Conservation (phyloP, 2,329 filamentous ascomycete genomes). For the Trichophyton mentagrophytes region DNA sequence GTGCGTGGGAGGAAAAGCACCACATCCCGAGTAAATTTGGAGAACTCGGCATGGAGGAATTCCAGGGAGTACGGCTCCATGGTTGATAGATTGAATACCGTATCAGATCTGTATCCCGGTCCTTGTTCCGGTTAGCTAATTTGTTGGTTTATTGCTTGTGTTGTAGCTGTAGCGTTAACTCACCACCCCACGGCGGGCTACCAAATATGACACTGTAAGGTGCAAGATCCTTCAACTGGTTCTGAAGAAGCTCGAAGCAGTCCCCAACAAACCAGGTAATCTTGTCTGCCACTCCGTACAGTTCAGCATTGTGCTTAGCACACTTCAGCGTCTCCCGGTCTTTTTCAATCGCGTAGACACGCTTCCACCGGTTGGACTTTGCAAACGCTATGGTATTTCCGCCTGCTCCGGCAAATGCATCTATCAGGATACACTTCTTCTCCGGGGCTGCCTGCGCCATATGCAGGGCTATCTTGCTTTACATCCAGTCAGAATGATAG, state of each 20-base stretch:
- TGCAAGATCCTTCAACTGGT: conserved; percentile 36
- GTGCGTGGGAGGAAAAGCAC: conserved; percentile 78
- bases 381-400: conserved; percentile 96
- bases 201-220: conserved; percentile 52
- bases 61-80: conserved; percentile 79
- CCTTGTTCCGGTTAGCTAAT: conserved; percentile 29
- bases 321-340: conserved; percentile 70
- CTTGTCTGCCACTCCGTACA: conserved; percentile 66
- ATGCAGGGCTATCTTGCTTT: conserved; percentile 61
- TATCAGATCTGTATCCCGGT: conserved; percentile 48
- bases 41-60: conserved; percentile 51
- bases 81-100: conserved; percentile 66
- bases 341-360: conserved; percentile 79
- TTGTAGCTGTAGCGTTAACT: conserved; percentile 13
- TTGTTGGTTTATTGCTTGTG: not conserved
- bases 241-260: conserved; percentile 60
- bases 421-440: conserved; percentile 57
- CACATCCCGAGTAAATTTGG: conserved; percentile 38
- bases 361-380: conserved; percentile 61
- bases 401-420: conserved; percentile 82
- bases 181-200: conserved; percentile 63
- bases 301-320: conserved; percentile 76
- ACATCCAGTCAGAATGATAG: not conserved
- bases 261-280: conserved; percentile 83
- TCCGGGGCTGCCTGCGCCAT: conserved; percentile 44